These are phyloP conservation scores for Aspergillus flavus DNA, from an alignment of 2,329 filamentous ascomycete genomes.

Conservation along the genomic window DNA sequence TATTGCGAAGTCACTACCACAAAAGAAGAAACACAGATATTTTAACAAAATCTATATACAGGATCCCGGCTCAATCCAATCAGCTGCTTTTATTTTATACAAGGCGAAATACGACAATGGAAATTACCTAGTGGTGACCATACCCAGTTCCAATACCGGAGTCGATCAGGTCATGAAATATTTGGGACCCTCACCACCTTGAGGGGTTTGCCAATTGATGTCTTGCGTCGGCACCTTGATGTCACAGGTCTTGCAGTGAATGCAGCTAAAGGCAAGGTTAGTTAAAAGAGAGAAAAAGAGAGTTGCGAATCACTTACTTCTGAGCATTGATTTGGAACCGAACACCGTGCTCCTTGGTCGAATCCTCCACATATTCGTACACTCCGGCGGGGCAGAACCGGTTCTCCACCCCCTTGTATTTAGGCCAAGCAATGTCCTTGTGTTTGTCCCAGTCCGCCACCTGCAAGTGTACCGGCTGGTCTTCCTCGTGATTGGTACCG, in stretches of 20 bases:
- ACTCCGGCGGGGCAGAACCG: slow-evolving; percentile 96
- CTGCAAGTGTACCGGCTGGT: slow-evolving; percentile 94
- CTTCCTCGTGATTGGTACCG: slow-evolving; percentile 97
- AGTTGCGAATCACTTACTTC: slow-evolving; percentile 68
- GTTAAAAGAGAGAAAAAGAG: background rate
- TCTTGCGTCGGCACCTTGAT: slow-evolving; percentile 97
- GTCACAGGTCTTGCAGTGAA: slow-evolving; percentile 99
- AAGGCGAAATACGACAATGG: background rate
- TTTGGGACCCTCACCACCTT: slow-evolving; percentile 78
- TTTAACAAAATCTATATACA: slow-evolving; percentile 11
- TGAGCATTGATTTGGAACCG: slow-evolving; percentile 97
- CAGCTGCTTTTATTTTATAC: slow-evolving; percentile 11
- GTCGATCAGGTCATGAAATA: slow-evolving; percentile 60
- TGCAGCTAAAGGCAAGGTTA: slow-evolving; percentile 66
- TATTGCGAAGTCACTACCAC: background rate
- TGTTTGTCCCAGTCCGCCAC: slow-evolving; percentile 95
- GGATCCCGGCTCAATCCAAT: background rate
- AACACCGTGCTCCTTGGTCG: slow-evolving; percentile 81
- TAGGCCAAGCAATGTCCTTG: slow-evolving; percentile 77
- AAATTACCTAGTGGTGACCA: background rate
- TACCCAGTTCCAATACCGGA: background rate
- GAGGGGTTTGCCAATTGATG: slow-evolving; percentile 95
- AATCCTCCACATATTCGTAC: slow-evolving; percentile 96
- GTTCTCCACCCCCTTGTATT: slow-evolving; percentile 91
- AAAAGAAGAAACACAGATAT: background rate